Conservation (phyloP, 257 asterid species). For the Petrea volubilis region DNA sequence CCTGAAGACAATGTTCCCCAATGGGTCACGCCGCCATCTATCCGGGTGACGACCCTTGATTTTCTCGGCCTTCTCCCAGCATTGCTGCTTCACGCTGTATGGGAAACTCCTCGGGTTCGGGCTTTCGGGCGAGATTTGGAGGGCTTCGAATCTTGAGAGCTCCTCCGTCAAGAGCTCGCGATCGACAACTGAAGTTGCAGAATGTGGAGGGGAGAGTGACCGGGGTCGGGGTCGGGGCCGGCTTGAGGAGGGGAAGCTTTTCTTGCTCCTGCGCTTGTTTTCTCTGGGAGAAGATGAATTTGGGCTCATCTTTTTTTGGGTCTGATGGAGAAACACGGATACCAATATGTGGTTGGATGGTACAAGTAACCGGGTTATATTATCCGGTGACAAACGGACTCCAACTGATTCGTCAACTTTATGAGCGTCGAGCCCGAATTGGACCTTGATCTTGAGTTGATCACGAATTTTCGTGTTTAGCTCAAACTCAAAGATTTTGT, state of each 20-base stretch:
- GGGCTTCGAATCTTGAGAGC: constrained; percentile 41
- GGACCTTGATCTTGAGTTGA: too few relatives aligned
- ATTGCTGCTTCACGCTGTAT: constrained; percentile 79
- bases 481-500: too few relatives aligned
- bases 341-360: not conserved
- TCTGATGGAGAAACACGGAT: not conserved
- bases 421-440: too few relatives aligned
- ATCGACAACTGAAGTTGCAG: constrained; percentile 49
- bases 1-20: constrained; percentile 77
- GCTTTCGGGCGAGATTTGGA: constrained; percentile 44
- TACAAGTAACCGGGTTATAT: not conserved
- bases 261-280: constrained; percentile 21
- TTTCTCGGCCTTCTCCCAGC: constrained; percentile 93
- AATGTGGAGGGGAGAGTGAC: constrained; percentile 45
- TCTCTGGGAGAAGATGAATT: constrained; percentile 22
- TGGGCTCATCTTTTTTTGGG: constrained; percentile 33
- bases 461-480: too few relatives aligned
- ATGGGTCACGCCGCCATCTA: constrained; percentile 86
- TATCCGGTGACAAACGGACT: too few relatives aligned
- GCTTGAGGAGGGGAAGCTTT: constrained; percentile 38
- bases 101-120: constrained; percentile 87
- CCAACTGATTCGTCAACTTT: too few relatives aligned
- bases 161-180: constrained; percentile 53
- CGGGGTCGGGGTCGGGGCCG: constrained; percentile 45
- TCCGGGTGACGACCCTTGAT: constrained; percentile 91